Conservation (phyloP, 352 stramenopile species). For the Pythium volutum region DNA sequence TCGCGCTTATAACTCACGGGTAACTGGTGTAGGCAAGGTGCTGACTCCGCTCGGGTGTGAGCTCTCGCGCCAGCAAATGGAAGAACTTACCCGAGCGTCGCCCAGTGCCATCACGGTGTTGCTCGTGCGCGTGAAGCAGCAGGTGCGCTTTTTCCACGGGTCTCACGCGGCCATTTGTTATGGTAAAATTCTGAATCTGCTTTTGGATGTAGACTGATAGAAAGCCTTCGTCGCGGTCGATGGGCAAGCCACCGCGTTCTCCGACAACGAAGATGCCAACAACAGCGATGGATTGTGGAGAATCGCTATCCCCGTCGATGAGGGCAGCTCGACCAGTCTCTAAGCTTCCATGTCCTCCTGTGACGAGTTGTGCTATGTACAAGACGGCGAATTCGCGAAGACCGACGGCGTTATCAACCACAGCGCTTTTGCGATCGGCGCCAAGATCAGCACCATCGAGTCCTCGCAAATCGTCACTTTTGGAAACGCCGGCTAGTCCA, state of each 20-base stretch:
- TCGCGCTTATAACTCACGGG: neutral
- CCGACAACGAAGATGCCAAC: neutral
- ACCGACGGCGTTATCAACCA: neutral
- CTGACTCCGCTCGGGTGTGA: constrained; percentile 44
- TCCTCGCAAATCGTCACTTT: neutral
- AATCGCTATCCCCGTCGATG: neutral
- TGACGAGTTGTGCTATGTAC: neutral
- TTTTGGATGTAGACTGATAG: neutral
- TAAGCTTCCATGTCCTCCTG: neutral
- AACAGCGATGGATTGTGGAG: neutral
- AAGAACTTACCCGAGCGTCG: constrained; percentile 39
- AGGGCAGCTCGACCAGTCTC: neutral
- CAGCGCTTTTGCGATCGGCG: neutral
- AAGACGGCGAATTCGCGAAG: neutral
- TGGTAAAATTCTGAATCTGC: neutral
- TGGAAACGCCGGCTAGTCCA: neutral
- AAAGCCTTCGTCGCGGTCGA: neutral
- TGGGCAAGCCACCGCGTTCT: constrained; percentile 2
- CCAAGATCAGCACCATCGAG: neutral
- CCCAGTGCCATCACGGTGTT: constrained; percentile 42
- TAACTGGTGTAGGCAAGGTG: constrained; percentile 38
- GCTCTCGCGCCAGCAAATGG: constrained; percentile 38
- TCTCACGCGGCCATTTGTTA: neutral
- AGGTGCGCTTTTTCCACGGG: constrained; percentile 19
- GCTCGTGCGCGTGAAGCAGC: constrained; percentile 41